Evolutionary conservation across 2,329 filamentous ascomycete species (phyloP), one percentile per base, ranked within the genome.

Genomic region (Colletotrichum sansevieriae): DNA sequence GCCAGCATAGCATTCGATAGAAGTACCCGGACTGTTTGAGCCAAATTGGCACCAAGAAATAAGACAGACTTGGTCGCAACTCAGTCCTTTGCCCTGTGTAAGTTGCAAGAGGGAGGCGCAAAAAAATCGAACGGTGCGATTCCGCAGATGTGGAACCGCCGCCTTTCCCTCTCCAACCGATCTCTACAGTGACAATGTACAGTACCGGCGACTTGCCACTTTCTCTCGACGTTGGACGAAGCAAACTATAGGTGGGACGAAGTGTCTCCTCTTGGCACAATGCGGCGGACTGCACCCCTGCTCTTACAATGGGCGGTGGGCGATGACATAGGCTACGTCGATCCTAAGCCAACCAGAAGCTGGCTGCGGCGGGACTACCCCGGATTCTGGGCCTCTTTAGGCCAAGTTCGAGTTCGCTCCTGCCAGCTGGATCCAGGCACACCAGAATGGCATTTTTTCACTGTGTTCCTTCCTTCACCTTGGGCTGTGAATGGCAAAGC

Each of bases 251-350:
- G 37, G 10, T 13, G 37, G 11, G 37, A 39, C 11, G 37, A 39
- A 39, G 37, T 39, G 3, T 12, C 11, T 15, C 37, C 11, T 39
- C 49, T 54, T 22, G 33, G 57, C 57, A 44, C 37, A 37, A 37
- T 54, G 25, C 22, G 39, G 59, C 59, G 46, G 37, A 62, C 46
- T 43, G 47, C 59, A 37, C 9, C 29, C 29, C 29, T 29, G 29
- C 29, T 29, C 2, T 29, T 29, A 29, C 35, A 63, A 37, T 46
- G 41, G 55, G 65, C 65, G 65, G 65, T 68, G 65, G 65, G 65
- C 65, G 65, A 68, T 65, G 61, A 68, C 65, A 68, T 68, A 59
- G 61, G 39, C 39, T 54, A 33, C 55, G 65, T 60, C 65, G 65
- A 68, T 68, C 65, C 55, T 60, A 46, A 18, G 29, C 46, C 13